A percentile compares a stretch with the other conserved stretches of the same genome.
Evolutionary conservation across 2,329 filamentous ascomycete genomes (phyloP).

Genomic region (Hymenoscyphus scutula): DNA sequence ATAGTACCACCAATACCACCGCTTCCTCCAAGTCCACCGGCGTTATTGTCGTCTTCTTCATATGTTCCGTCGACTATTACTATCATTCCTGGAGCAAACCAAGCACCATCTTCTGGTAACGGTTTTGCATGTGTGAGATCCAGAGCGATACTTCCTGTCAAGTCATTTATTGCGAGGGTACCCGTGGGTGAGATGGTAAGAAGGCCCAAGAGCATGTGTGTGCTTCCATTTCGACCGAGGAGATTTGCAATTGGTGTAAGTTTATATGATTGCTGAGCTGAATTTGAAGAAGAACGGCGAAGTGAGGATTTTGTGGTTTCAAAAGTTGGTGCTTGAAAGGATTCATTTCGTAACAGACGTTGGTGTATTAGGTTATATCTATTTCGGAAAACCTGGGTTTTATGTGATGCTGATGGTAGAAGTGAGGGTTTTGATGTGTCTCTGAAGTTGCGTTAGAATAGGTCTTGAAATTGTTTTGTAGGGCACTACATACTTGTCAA

Average conservation of each 20-base stretch:
- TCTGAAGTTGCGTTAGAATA: constrained; percentile 39
- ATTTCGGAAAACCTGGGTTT: constrained; percentile 83
- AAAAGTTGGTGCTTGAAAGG: constrained; percentile 81
- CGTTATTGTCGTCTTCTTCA: constrained; percentile 79
- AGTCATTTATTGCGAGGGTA: constrained; percentile 76
- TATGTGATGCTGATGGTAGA: constrained; percentile 74
- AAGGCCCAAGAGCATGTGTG: constrained; percentile 83
- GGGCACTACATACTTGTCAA: constrained; percentile 64
- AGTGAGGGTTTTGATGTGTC: constrained; percentile 64
- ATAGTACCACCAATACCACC: constrained; percentile 86
- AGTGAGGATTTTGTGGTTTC: constrained; percentile 56
- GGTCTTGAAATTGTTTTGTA: background rate
- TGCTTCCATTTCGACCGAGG: constrained; percentile 75
- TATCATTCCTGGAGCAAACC: constrained; percentile 95
- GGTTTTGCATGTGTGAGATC: constrained; percentile 78
- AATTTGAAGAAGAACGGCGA: constrained; percentile 56
- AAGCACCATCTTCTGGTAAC: constrained; percentile 81
- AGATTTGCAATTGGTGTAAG: constrained; percentile 81
- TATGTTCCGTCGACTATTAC: constrained; percentile 95
- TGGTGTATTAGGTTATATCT: constrained; percentile 92
- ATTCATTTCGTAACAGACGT: constrained; percentile 85
- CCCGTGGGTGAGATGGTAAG: constrained; percentile 79
- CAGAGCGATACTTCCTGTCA: constrained; percentile 82
- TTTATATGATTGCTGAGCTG: constrained; percentile 68
- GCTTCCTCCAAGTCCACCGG: constrained; percentile 68